phyloP scores from a whole-genome alignment of 2,329 filamentous ascomycete species.

The Eutypa lata region DNA sequence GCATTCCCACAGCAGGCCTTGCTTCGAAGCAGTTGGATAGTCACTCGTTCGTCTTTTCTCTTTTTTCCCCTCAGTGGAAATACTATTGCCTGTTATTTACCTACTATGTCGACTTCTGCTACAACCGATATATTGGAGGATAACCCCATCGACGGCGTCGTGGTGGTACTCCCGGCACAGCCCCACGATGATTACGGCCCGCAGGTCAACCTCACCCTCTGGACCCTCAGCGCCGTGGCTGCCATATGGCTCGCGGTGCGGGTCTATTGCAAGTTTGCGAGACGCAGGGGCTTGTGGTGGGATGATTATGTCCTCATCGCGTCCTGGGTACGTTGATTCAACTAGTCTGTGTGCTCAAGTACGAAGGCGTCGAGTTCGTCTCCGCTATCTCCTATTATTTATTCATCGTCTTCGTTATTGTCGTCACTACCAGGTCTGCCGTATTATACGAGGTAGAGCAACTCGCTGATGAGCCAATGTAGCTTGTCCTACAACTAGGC shows the following conservation, averaged over 20 bases:
- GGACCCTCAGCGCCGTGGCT: background rate
- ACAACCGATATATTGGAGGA: background rate
- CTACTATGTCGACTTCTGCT: background rate
- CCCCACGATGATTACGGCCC: background rate
- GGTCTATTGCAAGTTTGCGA: constrained; percentile 18
- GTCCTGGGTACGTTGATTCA: constrained; percentile 21
- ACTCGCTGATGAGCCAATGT: background rate
- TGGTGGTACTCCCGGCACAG: background rate
- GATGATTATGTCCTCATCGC: constrained; percentile 28
- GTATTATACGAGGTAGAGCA: too few species aligned
- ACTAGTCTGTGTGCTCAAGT: background rate
- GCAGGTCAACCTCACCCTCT: background rate
- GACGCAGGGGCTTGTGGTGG: constrained; percentile 25
- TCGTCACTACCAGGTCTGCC: background rate
- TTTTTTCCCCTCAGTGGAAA: background rate
- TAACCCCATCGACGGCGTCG: background rate
- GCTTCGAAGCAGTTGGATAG: too few species aligned
- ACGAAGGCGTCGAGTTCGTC: background rate
- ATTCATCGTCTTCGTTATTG: background rate
- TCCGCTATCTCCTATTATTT: background rate
- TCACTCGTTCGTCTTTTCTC: too few species aligned
- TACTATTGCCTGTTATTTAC: background rate
- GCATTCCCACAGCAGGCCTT: too few species aligned
- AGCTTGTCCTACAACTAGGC: constrained; percentile 10
- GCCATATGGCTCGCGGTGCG: background rate